Base-by-base conservation (phyloP, 345 rosid species). In the Geranium brycei region DNA sequence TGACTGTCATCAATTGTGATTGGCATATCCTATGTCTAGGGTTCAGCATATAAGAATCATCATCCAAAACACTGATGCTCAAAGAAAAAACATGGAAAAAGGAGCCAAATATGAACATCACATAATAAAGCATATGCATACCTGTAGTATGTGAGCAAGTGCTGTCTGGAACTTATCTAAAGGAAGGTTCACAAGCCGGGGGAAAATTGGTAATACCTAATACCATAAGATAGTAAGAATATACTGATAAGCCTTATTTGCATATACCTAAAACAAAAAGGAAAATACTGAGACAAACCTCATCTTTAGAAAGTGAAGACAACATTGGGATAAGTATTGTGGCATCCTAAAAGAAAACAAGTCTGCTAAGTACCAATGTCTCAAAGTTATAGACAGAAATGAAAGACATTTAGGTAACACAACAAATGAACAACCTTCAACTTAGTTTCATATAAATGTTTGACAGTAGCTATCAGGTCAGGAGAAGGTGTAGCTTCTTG, bases 81-180 rank as follows among this genome's bases (percentile, higher is more conserved):
- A 10, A 0, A 8, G 14, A 47, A 47, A 47, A 5, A 47, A 3
- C 53, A 47, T 47, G 59, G 18, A 15, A 57, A 57, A n/a, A 57
- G 18, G 53, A 47, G 53, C 11, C 14, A 47, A 47, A 47, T 47
- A 59, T 12, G 61, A 59, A 60, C 4, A 60, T 7, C 17, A 15
- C 40, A 12, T 19, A 7, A 60, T 60, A 60, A 64, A 67, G 68
- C 67, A 62, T 62, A 65, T 35, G 68, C 14, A 51, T 78, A 90
- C 99, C 99, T 93, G 99, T 65, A 93, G 78, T 72, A 93, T 86
- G 73, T 86, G 88, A 65, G 96, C 99, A 71, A 93, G 88, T 7
- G 97, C 99, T 79, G 81, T 83, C 75, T 86, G 97, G 81, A 93
- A 93, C 82, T 90, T 93, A 19, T 93, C 97, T 41, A 81, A 72